These are phyloP conservation scores for Cystobasidium sp. DNA, from an alignment of 1,284 basidiomycete genomes.

Conservation along the genomic window DNA sequence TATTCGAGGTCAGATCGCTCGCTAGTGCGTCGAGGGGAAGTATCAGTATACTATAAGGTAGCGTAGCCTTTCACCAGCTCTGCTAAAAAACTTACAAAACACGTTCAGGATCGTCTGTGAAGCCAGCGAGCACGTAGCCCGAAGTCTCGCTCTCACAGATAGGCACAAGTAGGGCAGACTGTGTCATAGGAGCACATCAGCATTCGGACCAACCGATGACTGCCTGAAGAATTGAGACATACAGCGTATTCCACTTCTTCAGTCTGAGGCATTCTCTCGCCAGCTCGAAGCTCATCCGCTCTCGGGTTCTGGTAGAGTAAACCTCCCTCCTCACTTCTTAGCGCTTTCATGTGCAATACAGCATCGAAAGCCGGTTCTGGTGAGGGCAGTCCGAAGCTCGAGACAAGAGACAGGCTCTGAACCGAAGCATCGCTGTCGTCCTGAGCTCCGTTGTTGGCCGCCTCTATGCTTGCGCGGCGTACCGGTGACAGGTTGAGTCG, in stretches of 20 bases:
- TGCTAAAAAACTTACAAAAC: slow-evolving; percentile 46
- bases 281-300: slow-evolving; percentile 18
- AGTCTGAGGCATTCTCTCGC: slow-evolving; percentile 25
- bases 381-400: slow-evolving; percentile 49
- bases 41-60: background rate
- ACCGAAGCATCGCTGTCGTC: slow-evolving; percentile 19
- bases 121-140: slow-evolving; percentile 53
- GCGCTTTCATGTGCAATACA: slow-evolving; percentile 51
- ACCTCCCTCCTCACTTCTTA: slow-evolving; percentile 52
- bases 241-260: slow-evolving; percentile 30
- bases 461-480: background rate
- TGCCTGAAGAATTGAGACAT: background rate
- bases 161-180: slow-evolving; percentile 51
- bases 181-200: slow-evolving; percentile 22
- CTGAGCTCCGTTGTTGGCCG: background rate
- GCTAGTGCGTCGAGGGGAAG: background rate
- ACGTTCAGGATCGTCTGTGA: slow-evolving; percentile 46
- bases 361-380: slow-evolving; percentile 52
- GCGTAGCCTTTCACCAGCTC: too few relatives aligned
- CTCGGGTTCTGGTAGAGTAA: slow-evolving; percentile 52
- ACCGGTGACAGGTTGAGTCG: slow-evolving; percentile 45
- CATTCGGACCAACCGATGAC: background rate
- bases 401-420: slow-evolving; percentile 45
- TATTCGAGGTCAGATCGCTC: slow-evolving; percentile 38
- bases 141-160: slow-evolving; percentile 47